Percentiles rank a stretch among this genome's conserved stretches.
phyloP scores from a whole-genome alignment of 2,329 filamentous ascomycete genomes.

The Colletotrichum aenigma region DNA sequence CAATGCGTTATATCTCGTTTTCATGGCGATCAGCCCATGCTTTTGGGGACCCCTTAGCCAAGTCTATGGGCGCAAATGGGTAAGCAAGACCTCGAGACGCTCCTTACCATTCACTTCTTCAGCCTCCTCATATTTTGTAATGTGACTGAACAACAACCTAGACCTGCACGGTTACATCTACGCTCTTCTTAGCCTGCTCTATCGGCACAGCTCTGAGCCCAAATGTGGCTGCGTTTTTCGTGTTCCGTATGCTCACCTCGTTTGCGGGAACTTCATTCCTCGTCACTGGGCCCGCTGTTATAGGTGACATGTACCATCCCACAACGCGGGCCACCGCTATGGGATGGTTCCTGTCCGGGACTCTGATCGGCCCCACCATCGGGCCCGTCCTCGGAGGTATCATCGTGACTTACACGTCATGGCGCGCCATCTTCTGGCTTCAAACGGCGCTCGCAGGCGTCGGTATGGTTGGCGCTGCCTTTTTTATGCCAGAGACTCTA shows the following conservation, averaged over 20 bases:
- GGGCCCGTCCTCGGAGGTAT: constrained; percentile 72
- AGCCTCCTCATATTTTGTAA: background rate
- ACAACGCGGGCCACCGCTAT: constrained; percentile 69
- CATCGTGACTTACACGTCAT: constrained; percentile 70
- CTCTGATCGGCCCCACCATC: constrained; percentile 67
- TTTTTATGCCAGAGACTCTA: constrained; percentile 72
- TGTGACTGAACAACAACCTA: background rate
- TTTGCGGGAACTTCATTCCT: constrained; percentile 74
- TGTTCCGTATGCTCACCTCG: constrained; percentile 72
- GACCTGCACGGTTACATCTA: constrained; percentile 14
- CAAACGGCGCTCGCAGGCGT: constrained; percentile 66
- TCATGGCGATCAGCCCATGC: constrained; percentile 70
- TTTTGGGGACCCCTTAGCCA: constrained; percentile 72
- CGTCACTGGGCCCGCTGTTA: constrained; percentile 67
- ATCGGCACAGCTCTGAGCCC: constrained; percentile 71
- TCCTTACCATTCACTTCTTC: background rate
- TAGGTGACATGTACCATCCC: constrained; percentile 61
- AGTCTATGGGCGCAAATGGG: constrained; percentile 56
- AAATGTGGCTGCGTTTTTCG: constrained; percentile 68
- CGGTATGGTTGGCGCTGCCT: constrained; percentile 57
- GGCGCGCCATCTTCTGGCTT: constrained; percentile 75
- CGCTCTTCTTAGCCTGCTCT: constrained; percentile 66
- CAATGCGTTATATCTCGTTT: constrained; percentile 74
- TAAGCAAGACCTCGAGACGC: constrained; percentile 29
- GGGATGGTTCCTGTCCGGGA: constrained; percentile 70